A percentile compares a stretch with the other conserved stretches of the same genome.
Conservation (phyloP, 1,284 basidiomycete genomes). For the Malassezia cuniculi region DNA sequence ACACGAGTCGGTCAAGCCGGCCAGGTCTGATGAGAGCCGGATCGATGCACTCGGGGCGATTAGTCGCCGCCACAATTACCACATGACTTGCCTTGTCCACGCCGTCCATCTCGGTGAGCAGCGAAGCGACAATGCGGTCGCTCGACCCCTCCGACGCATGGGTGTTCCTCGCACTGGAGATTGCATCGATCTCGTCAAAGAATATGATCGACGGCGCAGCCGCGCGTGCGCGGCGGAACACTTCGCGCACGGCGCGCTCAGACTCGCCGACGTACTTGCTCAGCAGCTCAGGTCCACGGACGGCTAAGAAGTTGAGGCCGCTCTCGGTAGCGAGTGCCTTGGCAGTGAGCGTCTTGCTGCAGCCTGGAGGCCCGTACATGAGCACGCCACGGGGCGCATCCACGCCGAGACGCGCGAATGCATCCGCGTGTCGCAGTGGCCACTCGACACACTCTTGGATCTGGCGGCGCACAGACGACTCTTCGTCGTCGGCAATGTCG, state of each 20-base stretch:
- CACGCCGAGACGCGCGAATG: conserved; percentile 76
- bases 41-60: conserved; percentile 84
- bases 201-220: conserved; percentile 91
- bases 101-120: conserved; percentile 94
- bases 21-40: conserved; percentile 88
- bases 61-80: conserved; percentile 88
- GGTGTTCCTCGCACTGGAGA: conserved; percentile 64
- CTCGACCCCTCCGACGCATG: conserved; percentile 46
- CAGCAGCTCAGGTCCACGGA: conserved; percentile 91
- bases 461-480: conserved; percentile 23
- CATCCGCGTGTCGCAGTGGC: conserved; percentile 73
- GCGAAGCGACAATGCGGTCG: conserved; percentile 73
- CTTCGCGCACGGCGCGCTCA: conserved; percentile 81
- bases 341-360: conserved; percentile 88
- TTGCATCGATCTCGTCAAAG: conserved; percentile 94
- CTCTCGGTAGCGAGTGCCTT: conserved; percentile 87
- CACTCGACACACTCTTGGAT: conserved; percentile 55
- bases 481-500: conserved; percentile 54
- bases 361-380: conserved; percentile 91
- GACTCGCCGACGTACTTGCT: conserved; percentile 98
- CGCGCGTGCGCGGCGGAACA: conserved; percentile 85
- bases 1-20: conserved; percentile 83
- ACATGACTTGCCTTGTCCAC: conserved; percentile 85
- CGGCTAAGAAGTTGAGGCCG: conserved; percentile 91
- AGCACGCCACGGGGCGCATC: conserved; percentile 77